Evolutionary conservation across 139 green algal genomes (phyloP).

Genomic region (Tetradesmus lagerheimii): DNA sequence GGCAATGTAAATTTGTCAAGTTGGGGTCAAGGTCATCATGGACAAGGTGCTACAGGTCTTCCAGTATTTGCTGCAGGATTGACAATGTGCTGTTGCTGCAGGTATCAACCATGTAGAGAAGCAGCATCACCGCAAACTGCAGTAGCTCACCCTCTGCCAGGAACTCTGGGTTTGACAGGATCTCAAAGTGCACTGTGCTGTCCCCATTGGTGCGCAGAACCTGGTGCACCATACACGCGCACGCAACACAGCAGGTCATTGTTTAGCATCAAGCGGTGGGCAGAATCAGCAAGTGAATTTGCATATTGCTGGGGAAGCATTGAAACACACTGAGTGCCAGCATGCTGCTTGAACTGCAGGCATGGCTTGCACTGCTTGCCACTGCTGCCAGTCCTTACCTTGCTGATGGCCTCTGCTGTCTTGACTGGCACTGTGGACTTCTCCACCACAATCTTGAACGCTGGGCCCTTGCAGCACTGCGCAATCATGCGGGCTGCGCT

Average conservation of each 20-base stretch:
- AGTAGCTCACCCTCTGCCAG: slow-evolving; percentile 82
- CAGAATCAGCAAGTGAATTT: too few relatives aligned
- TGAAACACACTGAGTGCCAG: too few relatives aligned
- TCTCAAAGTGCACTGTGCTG: slow-evolving; percentile 90
- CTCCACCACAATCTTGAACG: slow-evolving; percentile 98
- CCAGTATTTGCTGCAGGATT: too few relatives aligned
- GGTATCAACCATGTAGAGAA: background rate
- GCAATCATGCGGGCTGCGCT: slow-evolving; percentile 96
- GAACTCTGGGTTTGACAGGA: slow-evolving; percentile 97
- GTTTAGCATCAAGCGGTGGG: too few relatives aligned
- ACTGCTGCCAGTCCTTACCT: slow-evolving; percentile 67
- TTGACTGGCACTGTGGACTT: slow-evolving; percentile 99
- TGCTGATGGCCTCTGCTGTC: slow-evolving; percentile 98
- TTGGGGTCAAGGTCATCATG: too few relatives aligned
- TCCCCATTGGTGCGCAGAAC: slow-evolving; percentile 84
- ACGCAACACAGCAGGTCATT: background rate
- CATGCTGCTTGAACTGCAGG: background rate
- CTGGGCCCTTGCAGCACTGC: slow-evolving; percentile 72
- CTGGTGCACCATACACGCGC: slow-evolving; percentile 47
- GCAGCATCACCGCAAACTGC: slow-evolving; percentile 75
- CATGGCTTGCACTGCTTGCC: background rate
- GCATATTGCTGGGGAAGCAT: too few relatives aligned
- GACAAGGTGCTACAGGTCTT: too few relatives aligned
- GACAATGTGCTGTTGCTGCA: too few relatives aligned
- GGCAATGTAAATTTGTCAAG: too few relatives aligned